Conservation (phyloP, 2,329 filamentous ascomycete genomes). For the Diaporthe caulivora region DNA sequence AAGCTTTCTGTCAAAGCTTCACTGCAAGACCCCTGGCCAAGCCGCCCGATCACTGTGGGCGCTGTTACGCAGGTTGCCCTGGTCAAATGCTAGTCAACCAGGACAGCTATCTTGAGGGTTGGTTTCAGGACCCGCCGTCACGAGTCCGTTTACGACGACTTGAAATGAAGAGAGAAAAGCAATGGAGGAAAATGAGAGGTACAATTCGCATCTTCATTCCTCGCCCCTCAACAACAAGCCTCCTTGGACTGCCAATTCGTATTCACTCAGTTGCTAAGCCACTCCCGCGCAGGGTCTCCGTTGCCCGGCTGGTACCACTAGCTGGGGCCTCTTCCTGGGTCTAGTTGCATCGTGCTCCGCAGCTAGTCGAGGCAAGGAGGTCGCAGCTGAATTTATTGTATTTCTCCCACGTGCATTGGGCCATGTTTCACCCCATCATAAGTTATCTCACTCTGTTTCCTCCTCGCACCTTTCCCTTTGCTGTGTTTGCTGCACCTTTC, state of each 20-base stretch:
- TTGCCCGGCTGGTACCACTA: background rate
- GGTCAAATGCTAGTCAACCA: no score
- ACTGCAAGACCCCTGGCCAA: background rate
- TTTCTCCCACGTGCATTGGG: background rate
- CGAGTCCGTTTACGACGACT: no score
- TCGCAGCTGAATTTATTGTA: background rate
- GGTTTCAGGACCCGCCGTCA: no score
- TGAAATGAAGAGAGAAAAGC: background rate
- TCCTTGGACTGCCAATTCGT: background rate
- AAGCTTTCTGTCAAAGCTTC: conserved; percentile 28
- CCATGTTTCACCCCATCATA: conserved; percentile 1
- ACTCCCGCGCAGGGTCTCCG: background rate
- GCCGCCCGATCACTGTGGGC: background rate
- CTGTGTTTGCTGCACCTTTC: background rate
- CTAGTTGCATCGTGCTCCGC: background rate
- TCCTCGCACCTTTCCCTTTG: background rate
- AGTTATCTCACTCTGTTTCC: background rate
- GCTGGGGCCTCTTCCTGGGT: background rate
- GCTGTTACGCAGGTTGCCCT: background rate
- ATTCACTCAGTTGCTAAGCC: conserved; percentile 3
- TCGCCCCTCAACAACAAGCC: no score
- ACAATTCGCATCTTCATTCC: background rate
- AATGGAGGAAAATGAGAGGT: background rate
- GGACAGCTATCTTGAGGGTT: no score
- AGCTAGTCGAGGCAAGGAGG: background rate